Evolutionary conservation across 257 asterid genomes (phyloP).

Genomic region (Solanum arcanum): DNA sequence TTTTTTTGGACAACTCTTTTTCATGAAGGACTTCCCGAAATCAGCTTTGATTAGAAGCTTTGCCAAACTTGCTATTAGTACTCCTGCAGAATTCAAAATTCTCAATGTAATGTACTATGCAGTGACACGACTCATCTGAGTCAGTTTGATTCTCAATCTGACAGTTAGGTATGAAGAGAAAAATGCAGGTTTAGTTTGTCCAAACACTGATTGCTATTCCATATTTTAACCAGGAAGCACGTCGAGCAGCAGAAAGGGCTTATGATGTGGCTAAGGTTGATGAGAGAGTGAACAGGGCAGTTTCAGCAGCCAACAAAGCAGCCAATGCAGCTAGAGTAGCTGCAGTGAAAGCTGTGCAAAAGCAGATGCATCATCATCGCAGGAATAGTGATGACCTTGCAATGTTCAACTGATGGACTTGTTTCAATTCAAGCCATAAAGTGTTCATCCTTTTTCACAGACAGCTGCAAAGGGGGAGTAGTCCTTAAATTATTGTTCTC

Average conservation of each 20-base stretch:
- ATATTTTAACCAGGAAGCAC: slow-evolving; percentile 27
- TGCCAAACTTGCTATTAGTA: background rate
- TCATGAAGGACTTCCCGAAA: background rate
- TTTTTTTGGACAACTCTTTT: background rate
- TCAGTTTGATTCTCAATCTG: background rate
- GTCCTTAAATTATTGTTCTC: background rate
- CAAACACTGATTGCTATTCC: background rate
- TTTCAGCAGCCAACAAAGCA: slow-evolving; percentile 25
- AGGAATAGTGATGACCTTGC: slow-evolving; percentile 18
- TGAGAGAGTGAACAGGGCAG: slow-evolving; percentile 31
- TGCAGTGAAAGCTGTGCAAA: slow-evolving; percentile 31
- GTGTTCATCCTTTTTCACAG: background rate
- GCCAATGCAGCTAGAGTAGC: slow-evolving; percentile 40
- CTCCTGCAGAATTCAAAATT: background rate
- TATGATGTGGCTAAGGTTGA: slow-evolving; percentile 27
- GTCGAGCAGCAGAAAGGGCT: slow-evolving; percentile 29
- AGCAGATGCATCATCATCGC: slow-evolving; percentile 23
- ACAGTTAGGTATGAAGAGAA: background rate
- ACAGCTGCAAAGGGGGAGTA: background rate
- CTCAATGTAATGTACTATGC: background rate
- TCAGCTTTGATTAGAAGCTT: background rate
- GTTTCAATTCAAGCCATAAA: background rate
- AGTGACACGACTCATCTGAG: background rate
- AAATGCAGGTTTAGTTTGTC: background rate
- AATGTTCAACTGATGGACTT: background rate